Base-by-base conservation (phyloP, 2,329 filamentous ascomycete species). In the Clarireedia monteithiana region DNA sequence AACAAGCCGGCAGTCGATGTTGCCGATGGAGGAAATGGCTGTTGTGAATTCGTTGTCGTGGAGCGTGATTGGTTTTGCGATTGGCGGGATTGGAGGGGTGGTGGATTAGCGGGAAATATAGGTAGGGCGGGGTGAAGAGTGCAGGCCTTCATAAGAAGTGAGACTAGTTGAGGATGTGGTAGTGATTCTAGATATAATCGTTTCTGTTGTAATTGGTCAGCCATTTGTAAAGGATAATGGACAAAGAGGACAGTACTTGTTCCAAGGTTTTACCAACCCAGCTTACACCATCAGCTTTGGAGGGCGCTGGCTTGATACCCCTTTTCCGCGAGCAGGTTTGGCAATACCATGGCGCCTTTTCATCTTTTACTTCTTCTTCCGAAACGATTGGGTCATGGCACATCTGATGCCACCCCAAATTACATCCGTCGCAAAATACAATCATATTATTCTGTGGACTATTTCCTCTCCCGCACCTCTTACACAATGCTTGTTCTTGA, bases 351-450 rank as follows among this genome's bases (percentile, higher is more conserved):
- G 84, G 81, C 58, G 81, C 81, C 59, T 82, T 80, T 60, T 83
- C 75, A 58, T 88, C 79, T 38, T 77, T 77, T 48, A 91, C 80
- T 20, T 86, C 81, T 17, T 85, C 81, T 59, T 85, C 80, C n/a
- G 79, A 77, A 58, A 95, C 88, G 7, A 80, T 79, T 1, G 89
- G 89, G 57, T 88, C 80, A 69, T 95, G 89, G 66, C 89, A 95
- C 64, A 83, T 82, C 68, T 91, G 88, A 70, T 95, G 89, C 80
- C 89, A 95, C 44, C 84, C 82, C 30, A 78, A 77, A 68, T 89
- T 88, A 73, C 89, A 95, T 15, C 84, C 84, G 70, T 92, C 88
- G 72, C 89, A 95, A 70, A 91, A 90, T 2, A 94, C 88, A 67
- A 95, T 91, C 72, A 85, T 81, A 71, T 94, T 94, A 63, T 75